phyloP scores from a whole-genome alignment of 495 filamentous ascomycete genomes.

The Lophiostoma macrostomum region DNA sequence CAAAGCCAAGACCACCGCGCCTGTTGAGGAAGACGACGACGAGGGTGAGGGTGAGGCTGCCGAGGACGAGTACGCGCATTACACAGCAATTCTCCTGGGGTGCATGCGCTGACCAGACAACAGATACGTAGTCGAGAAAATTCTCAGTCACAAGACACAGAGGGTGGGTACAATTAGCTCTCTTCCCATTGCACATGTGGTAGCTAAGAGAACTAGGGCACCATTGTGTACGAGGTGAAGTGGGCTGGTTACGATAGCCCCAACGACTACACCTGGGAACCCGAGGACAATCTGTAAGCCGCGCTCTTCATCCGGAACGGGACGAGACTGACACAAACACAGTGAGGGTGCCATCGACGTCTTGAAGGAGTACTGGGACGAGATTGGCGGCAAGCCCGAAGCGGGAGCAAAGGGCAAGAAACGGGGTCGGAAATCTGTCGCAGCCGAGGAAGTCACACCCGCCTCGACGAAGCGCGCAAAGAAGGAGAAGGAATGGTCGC shows the following conservation, averaged over 20 bases:
- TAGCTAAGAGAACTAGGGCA: constrained; percentile 13
- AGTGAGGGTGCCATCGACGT: constrained; percentile 52
- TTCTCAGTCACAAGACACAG: constrained; percentile 50
- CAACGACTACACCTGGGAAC: constrained; percentile 59
- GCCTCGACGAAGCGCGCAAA: constrained; percentile 23
- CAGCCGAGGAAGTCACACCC: constrained; percentile 10
- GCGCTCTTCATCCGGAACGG: background rate
- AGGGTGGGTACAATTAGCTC: constrained; percentile 21
- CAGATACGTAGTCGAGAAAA: constrained; percentile 62
- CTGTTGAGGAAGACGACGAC: constrained; percentile 40
- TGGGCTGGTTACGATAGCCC: constrained; percentile 61
- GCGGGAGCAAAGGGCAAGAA: constrained; percentile 31
- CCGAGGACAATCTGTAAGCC: constrained; percentile 56
- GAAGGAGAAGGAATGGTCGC: constrained; percentile 44
- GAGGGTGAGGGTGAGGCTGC: constrained; percentile 46
- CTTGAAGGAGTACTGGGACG: constrained; percentile 53
- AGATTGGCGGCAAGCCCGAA: constrained; percentile 55
- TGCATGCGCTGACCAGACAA: constrained; percentile 37
- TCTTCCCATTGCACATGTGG: background rate
- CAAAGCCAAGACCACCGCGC: constrained; percentile 35
- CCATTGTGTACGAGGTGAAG: constrained; percentile 51
- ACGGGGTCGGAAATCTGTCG: constrained; percentile 18
- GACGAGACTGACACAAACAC: background rate
- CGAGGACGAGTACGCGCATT: constrained; percentile 42
- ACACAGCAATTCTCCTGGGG: constrained; percentile 4